These are phyloP conservation scores for Penicillium sclerotigenum DNA, from an alignment of 2,329 filamentous ascomycete species.

Conservation along the genomic window DNA sequence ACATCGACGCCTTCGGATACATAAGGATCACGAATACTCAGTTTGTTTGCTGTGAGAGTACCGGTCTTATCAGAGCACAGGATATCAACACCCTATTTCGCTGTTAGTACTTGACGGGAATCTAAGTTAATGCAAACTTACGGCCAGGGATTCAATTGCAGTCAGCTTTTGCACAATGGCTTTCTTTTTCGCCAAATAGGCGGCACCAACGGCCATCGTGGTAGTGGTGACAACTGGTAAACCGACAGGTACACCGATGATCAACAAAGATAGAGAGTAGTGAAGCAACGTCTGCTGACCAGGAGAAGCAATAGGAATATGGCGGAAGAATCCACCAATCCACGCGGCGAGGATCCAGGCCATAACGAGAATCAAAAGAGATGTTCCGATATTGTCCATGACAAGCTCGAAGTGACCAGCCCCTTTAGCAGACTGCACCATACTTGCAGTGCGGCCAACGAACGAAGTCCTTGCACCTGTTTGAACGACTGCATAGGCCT, in stretches of 20 bases:
- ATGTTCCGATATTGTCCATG: constrained; percentile 76
- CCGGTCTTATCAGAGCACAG: constrained; percentile 81
- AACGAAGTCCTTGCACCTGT: constrained; percentile 69
- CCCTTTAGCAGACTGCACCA: constrained; percentile 71
- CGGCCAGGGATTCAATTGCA: constrained; percentile 71
- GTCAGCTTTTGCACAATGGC: constrained; percentile 78
- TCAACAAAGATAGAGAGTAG: constrained; percentile 67
- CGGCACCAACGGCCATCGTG: constrained; percentile 72
- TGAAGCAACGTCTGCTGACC: constrained; percentile 64
- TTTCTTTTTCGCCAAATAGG: constrained; percentile 73
- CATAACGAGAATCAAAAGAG: constrained; percentile 70
- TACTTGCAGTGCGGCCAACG: constrained; percentile 69
- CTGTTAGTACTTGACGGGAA: constrained; percentile 8
- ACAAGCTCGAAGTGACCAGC: constrained; percentile 78
- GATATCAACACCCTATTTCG: constrained; percentile 62
- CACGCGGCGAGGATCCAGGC: constrained; percentile 71
- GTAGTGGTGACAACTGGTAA: constrained; percentile 76
- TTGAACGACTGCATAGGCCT: constrained; percentile 67
- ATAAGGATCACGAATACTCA: constrained; percentile 73
- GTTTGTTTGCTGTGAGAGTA: constrained; percentile 61
- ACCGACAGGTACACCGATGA: constrained; percentile 78
- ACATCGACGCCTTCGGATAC: constrained; percentile 73
- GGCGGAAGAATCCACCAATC: constrained; percentile 76
- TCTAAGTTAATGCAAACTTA: constrained; percentile 25
- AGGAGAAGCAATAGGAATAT: constrained; percentile 56